Evolutionary conservation across 129 eudicot genomes (phyloP).

Genomic region (Chrysanthemum lavandulifolium): DNA sequence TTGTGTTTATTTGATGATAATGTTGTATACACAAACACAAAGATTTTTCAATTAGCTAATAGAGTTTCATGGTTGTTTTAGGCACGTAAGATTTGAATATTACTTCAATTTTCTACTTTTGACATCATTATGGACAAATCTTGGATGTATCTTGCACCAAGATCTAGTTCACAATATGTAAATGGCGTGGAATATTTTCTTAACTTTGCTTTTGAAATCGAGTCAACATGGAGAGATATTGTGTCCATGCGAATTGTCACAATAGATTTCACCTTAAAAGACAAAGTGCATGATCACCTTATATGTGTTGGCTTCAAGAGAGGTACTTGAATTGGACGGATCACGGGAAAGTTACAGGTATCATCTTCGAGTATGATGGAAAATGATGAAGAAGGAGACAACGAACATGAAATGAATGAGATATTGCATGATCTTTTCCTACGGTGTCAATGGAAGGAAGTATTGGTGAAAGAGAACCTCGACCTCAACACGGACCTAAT

Average conservation of each 20-base stretch:
- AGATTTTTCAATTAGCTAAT: too few relatives aligned
- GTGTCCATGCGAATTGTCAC: neutral
- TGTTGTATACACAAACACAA: too few relatives aligned
- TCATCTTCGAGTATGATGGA: neutral
- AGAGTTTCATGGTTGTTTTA: too few relatives aligned
- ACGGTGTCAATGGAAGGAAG: neutral
- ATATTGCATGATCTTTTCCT: neutral
- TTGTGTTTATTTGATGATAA: too few relatives aligned
- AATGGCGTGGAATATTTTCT: slow-evolving; percentile 6
- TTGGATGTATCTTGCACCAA: neutral
- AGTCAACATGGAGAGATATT: neutral
- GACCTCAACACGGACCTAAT: neutral
- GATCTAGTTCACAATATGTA: neutral
- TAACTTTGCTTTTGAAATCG: neutral
- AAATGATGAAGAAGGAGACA: neutral
- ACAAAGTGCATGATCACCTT: neutral
- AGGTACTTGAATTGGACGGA: neutral
- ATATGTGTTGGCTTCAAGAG: neutral
- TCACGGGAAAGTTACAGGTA: neutral
- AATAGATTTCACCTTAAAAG: too few relatives aligned
- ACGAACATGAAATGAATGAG: neutral
- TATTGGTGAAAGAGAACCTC: neutral
- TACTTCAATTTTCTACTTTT: neutral
- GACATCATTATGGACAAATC: neutral
- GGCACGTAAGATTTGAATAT: too few relatives aligned